Percentiles rank a stretch among this genome's conserved stretches.
phyloP scores from a whole-genome alignment of 169 alveolate species.

The Eimeria praecox region DNA sequence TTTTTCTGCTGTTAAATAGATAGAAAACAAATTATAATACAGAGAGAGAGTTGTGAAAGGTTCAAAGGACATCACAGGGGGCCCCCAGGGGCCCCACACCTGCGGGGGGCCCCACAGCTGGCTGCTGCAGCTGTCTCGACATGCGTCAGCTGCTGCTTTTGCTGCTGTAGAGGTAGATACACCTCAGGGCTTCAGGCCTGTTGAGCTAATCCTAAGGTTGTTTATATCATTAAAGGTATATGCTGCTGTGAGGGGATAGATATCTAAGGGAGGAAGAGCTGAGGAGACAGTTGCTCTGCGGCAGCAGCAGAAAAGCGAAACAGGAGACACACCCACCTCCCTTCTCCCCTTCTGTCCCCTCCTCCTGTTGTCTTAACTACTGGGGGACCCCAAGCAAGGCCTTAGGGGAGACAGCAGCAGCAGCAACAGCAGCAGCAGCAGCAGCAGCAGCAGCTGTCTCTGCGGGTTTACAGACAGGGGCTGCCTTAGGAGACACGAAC shows the following conservation, averaged over 20 bases:
- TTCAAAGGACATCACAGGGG: background rate
- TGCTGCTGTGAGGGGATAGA: background rate
- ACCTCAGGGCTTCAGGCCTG: background rate
- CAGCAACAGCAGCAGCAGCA: too few species aligned
- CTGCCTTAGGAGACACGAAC: background rate
- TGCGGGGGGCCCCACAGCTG: conserved; percentile 10
- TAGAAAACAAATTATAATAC: background rate
- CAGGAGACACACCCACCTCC: too few species aligned
- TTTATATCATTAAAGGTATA: background rate
- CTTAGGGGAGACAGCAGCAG: too few species aligned
- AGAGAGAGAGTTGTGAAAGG: background rate
- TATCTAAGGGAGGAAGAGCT: too few species aligned
- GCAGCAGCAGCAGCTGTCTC: background rate
- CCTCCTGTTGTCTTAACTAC: too few species aligned
- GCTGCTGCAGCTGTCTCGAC: background rate
- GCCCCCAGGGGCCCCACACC: background rate
- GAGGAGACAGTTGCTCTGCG: too few species aligned
- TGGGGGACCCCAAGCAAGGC: conserved; percentile 16
- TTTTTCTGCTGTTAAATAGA: background rate
- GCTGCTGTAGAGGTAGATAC: background rate
- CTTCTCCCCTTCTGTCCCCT: too few species aligned
- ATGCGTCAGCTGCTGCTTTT: background rate
- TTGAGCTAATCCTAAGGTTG: background rate
- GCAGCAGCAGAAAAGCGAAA: too few species aligned
- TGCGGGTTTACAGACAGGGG: background rate